Percentiles rank a stretch among this genome's conserved stretches.
phyloP scores from a whole-genome alignment of 139 green algal genomes.

The Monoraphidium neglectum region DNA sequence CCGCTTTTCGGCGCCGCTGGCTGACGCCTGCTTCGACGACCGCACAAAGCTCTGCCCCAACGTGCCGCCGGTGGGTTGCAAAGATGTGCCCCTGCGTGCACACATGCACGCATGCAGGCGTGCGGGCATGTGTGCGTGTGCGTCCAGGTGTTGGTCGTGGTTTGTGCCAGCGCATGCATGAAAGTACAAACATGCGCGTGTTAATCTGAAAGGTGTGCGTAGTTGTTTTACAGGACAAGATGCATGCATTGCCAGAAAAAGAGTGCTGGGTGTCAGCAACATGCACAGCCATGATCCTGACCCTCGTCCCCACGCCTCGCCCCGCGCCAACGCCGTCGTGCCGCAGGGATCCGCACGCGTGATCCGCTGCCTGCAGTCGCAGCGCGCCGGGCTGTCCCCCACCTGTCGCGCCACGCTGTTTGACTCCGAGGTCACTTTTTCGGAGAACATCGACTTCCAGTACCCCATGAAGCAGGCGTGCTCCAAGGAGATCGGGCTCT shows the following conservation, averaged over 20 bases:
- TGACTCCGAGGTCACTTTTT: constrained; percentile 65
- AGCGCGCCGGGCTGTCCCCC: constrained; percentile 58
- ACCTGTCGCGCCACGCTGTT: constrained; percentile 71
- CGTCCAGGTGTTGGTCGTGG: no score
- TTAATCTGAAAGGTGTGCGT: no score
- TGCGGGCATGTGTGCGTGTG: neutral
- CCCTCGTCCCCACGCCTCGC: no score
- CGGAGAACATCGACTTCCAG: constrained; percentile 82
- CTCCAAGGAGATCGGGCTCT: constrained; percentile 58
- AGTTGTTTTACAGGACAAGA: no score
- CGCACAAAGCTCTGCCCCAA: constrained; percentile 53
- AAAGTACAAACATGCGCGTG: no score
- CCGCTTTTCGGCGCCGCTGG: constrained; percentile 79
- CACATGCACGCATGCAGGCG: constrained; percentile 9
- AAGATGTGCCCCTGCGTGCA: neutral
- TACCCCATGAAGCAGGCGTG: constrained; percentile 83
- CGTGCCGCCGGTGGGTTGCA: constrained; percentile 51
- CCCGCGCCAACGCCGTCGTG: no score
- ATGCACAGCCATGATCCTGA: no score
- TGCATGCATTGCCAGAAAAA: no score
- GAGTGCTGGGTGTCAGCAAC: no score
- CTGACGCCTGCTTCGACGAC: constrained; percentile 72
- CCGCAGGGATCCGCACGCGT: no score
- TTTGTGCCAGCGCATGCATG: no score
- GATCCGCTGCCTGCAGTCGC: constrained; percentile 70